phyloP scores from a whole-genome alignment of 768 basidiomycete species.

The Russula sp. region DNA sequence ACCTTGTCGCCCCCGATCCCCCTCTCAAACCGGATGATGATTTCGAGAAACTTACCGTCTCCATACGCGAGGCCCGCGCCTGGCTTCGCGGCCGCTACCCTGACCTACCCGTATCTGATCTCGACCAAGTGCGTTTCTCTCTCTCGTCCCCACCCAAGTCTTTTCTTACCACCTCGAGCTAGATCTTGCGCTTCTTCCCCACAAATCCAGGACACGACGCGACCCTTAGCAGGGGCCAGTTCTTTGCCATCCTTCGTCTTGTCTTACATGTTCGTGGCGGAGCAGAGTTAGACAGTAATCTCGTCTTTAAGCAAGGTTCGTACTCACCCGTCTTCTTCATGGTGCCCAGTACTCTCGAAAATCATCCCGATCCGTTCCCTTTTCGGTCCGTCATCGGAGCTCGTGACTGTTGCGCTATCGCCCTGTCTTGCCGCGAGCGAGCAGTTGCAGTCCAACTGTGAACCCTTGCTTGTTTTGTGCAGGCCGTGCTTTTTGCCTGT shows the following conservation, averaged over 20 bases:
- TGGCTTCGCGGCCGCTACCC: slow-evolving; percentile 74
- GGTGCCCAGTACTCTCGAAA: not conserved
- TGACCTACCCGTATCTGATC: slow-evolving; percentile 46
- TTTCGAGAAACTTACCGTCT: slow-evolving; percentile 53
- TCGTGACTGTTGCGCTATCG: not conserved
- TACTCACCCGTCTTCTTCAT: slow-evolving; percentile 36
- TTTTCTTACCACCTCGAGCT: not conserved
- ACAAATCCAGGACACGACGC: slow-evolving; percentile 54
- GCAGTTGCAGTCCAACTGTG: not conserved
- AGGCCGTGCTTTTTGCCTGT: not conserved
- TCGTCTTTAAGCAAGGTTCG: slow-evolving; percentile 77
- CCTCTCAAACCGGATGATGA: slow-evolving; percentile 42
- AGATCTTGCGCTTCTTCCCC: slow-evolving; percentile 68
- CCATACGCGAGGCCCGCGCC: slow-evolving; percentile 65
- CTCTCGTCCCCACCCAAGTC: not conserved
- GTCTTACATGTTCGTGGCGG: slow-evolving; percentile 60
- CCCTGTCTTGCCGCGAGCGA: not conserved
- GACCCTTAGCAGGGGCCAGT: slow-evolving; percentile 62
- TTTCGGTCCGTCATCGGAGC: not conserved
- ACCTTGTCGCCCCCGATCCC: slow-evolving; percentile 33
- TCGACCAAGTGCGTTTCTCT: slow-evolving; percentile 54
- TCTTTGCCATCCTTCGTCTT: slow-evolving; percentile 71
- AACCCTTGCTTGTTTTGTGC: not conserved
- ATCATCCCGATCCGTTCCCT: too few relatives aligned
- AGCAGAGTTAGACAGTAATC: slow-evolving; percentile 56